Evolutionary conservation across 106 monocot species (phyloP).

Genomic region (Allium fistulosum): DNA sequence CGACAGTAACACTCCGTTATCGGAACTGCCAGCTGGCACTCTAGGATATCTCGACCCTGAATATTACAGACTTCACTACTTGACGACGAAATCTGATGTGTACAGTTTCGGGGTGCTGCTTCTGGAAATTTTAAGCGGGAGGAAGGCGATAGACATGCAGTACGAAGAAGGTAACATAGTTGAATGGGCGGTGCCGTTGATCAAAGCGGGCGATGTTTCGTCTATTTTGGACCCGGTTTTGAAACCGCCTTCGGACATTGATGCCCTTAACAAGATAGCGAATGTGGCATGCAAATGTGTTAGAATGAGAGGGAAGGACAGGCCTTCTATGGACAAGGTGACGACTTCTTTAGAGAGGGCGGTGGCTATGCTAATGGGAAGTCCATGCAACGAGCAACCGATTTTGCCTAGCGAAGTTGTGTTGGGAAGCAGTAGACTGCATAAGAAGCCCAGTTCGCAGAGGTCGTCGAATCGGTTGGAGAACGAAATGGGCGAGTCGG

Average conservation of each 20-base stretch:
- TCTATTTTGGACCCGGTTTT: slow-evolving; percentile 63
- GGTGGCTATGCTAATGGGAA: slow-evolving; percentile 83
- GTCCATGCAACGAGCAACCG: slow-evolving; percentile 77
- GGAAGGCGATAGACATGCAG: slow-evolving; percentile 94
- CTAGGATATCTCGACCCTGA: slow-evolving; percentile 97
- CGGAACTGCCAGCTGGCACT: slow-evolving; percentile 93
- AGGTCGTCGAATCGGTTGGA: slow-evolving; percentile 67
- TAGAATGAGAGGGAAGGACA: slow-evolving; percentile 86
- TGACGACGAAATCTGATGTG: slow-evolving; percentile 96
- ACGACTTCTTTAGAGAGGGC: slow-evolving; percentile 81
- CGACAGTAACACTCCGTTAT: slow-evolving; percentile 69
- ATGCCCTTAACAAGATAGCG: slow-evolving; percentile 76
- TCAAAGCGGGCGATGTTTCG: slow-evolving; percentile 56
- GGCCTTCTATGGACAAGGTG: slow-evolving; percentile 97
- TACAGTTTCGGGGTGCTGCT: slow-evolving; percentile 98
- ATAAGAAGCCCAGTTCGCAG: slow-evolving; percentile 74
- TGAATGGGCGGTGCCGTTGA: slow-evolving; percentile 92
- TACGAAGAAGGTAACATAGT: slow-evolving; percentile 94
- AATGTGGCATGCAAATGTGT: slow-evolving; percentile 75
- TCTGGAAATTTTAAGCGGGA: slow-evolving; percentile 81
- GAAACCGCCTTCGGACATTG: slow-evolving; percentile 49
- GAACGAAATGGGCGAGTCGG: slow-evolving; percentile 43
- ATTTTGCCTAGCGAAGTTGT: slow-evolving; percentile 95
- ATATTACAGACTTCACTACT: slow-evolving; percentile 93
- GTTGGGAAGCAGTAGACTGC: slow-evolving; percentile 79